Conservation (phyloP, 352 stramenopile genomes). For the Peronospora farinosa region DNA sequence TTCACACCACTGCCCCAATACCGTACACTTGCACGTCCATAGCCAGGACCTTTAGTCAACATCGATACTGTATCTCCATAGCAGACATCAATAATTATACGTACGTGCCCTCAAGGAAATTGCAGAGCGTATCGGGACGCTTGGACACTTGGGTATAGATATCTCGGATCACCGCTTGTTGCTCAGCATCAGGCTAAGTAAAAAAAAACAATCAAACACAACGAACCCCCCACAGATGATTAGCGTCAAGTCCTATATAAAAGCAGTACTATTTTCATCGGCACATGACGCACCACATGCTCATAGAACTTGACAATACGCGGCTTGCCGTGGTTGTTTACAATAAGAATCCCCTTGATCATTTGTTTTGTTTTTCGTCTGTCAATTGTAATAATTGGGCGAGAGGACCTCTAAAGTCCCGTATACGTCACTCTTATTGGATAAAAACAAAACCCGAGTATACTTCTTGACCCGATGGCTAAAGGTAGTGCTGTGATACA, state of each 20-base stretch:
- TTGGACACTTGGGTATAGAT: conserved; percentile 99
- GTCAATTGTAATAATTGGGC: too few species aligned
- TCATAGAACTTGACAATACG: conserved; percentile 99
- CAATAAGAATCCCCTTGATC: conserved; percentile 99
- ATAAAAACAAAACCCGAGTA: too few species aligned
- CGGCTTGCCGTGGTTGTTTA: conserved; percentile 99
- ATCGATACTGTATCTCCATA: too few species aligned
- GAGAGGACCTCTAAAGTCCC: too few species aligned
- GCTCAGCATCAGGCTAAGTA: conserved; percentile 88
- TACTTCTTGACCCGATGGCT: too few species aligned
- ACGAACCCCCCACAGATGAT: too few species aligned
- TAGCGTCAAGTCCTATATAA: too few species aligned
- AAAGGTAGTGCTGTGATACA: too few species aligned
- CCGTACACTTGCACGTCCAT: conserved; percentile 44
- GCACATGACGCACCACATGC: conserved; percentile 82
- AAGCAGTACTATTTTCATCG: background rate
- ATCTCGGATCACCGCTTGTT: conserved; percentile 96
- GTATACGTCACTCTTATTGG: too few species aligned
- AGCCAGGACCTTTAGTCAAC: too few species aligned
- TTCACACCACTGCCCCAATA: conserved; percentile 97
- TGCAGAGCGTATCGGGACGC: conserved; percentile 96
- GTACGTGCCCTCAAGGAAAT: conserved; percentile 96
- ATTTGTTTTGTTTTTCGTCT: conserved; percentile 41
- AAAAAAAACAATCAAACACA: background rate
- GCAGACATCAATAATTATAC: conserved; percentile 7